phyloP scores from a whole-genome alignment of 2,329 filamentous ascomycete genomes.

The Coleophoma crateriformis region DNA sequence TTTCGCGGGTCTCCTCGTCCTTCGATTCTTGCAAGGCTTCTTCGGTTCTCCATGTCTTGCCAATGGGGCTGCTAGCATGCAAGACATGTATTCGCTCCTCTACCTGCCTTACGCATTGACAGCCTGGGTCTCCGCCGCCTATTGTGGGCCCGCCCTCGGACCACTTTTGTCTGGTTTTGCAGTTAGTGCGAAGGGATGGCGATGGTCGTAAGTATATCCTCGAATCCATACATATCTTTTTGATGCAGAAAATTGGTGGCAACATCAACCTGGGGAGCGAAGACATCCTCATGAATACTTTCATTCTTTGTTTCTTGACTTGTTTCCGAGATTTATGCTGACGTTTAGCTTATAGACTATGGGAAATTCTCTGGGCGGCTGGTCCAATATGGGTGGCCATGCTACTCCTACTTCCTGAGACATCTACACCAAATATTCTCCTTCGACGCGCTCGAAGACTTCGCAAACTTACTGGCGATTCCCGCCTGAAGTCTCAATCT shows the following conservation, averaged over 20 bases:
- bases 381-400: constrained; percentile 54
- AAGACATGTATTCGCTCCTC: constrained; percentile 48
- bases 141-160: constrained; percentile 49
- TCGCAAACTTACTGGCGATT: constrained; percentile 52
- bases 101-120: constrained; percentile 53
- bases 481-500: constrained; percentile 50
- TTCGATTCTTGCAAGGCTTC: constrained; percentile 61
- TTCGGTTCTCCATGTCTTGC: constrained; percentile 62
- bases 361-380: constrained; percentile 58
- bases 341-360: constrained; percentile 17
- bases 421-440: constrained; percentile 52
- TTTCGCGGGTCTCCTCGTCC: constrained; percentile 57
- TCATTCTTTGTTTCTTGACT: too few relatives aligned
- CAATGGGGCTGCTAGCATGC: constrained; percentile 46
- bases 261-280: too few relatives aligned
- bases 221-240: background rate
- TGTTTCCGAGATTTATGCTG: background rate
- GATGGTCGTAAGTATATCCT: constrained; percentile 45
- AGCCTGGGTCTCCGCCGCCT: constrained; percentile 51
- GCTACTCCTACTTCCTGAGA: constrained; percentile 61
- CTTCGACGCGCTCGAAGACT: constrained; percentile 56
- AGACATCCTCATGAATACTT: too few relatives aligned
- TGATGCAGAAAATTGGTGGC: too few relatives aligned
- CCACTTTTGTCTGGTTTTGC: constrained; percentile 56
- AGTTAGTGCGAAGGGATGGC: constrained; percentile 51